Conservation (phyloP, 768 basidiomycete species). For the Megacollybia marginata region DNA sequence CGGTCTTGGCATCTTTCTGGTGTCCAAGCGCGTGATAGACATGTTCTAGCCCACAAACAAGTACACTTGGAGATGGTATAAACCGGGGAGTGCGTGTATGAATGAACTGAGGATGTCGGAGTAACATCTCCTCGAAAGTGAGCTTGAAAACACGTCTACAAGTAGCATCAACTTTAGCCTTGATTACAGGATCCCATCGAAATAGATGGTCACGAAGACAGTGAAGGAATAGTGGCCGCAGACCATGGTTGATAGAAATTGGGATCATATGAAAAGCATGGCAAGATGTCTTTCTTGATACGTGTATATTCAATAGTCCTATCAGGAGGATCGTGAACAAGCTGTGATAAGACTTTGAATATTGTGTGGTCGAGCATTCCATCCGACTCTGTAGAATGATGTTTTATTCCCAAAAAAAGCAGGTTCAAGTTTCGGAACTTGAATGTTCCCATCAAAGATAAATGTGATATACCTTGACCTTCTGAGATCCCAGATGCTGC, state of each 20-base stretch:
- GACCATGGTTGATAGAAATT: neutral
- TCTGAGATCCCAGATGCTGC: too few species aligned
- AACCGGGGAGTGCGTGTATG: conserved; percentile 5
- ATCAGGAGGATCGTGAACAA: neutral
- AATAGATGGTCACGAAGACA: conserved; percentile 16
- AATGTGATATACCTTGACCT: too few species aligned
- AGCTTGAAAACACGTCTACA: conserved; percentile 2
- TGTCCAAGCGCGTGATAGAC: neutral
- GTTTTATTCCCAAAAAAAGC: too few species aligned
- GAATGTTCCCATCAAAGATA: too few species aligned
- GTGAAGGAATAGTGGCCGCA: conserved; percentile 9
- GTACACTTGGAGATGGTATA: neutral
- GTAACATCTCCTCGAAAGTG: conserved; percentile 15
- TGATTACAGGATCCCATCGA: conserved; percentile 14
- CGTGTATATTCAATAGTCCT: neutral
- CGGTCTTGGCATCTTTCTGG: neutral
- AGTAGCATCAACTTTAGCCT: conserved; percentile 6
- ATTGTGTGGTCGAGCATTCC: too few species aligned
- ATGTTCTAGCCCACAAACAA: neutral
- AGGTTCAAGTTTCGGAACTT: too few species aligned
- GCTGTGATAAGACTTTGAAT: neutral
- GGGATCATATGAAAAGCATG: neutral
- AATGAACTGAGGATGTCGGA: conserved; percentile 10
- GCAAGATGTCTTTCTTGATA: neutral
- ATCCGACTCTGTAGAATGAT: too few species aligned